A percentile compares a stretch with the other conserved stretches of the same genome.
Evolutionary conservation across 495 filamentous ascomycete genomes (phyloP).

Genomic region (Xylaria longipes): DNA sequence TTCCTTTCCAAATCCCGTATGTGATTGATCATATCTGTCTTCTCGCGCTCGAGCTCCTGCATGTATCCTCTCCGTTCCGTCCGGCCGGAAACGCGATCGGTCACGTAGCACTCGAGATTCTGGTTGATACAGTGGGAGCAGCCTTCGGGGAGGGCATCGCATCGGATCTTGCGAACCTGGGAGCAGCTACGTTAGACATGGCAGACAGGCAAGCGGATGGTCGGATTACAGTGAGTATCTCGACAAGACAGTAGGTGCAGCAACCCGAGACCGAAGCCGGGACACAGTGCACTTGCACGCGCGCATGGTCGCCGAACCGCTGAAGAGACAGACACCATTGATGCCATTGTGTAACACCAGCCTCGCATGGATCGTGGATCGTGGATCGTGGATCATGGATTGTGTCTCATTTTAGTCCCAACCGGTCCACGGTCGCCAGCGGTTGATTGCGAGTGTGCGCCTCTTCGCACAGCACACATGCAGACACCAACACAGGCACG

Average conservation of each 20-base stretch:
- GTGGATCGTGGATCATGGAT: background rate
- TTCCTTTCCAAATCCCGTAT: slow-evolving; percentile 59
- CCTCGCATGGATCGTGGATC: background rate
- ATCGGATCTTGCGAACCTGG: slow-evolving; percentile 83
- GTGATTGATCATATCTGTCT: slow-evolving; percentile 56
- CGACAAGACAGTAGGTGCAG: slow-evolving; percentile 7
- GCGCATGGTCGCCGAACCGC: background rate
- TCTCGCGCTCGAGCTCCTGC: slow-evolving; percentile 66
- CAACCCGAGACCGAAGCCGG: slow-evolving; percentile 6
- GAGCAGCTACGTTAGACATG: slow-evolving; percentile 31
- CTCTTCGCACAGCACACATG: background rate
- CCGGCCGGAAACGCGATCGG: slow-evolving; percentile 85
- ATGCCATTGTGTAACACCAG: slow-evolving; percentile 2
- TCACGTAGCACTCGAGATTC: slow-evolving; percentile 76
- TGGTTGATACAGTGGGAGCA: slow-evolving; percentile 78
- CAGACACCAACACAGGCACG: background rate
- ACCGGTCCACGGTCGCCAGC: background rate
- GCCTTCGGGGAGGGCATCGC: slow-evolving; percentile 74
- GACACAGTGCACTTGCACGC: slow-evolving; percentile 20
- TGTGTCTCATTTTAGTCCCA: slow-evolving; percentile 2
- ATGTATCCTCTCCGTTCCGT: slow-evolving; percentile 78
- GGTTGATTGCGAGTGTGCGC: background rate
- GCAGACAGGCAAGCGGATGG: slow-evolving; percentile 7
- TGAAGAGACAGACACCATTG: slow-evolving; percentile 2
- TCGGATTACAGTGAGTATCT: background rate